Conservation (phyloP, 805 yeast genomes). For the Wickerhamiella dianesei region DNA sequence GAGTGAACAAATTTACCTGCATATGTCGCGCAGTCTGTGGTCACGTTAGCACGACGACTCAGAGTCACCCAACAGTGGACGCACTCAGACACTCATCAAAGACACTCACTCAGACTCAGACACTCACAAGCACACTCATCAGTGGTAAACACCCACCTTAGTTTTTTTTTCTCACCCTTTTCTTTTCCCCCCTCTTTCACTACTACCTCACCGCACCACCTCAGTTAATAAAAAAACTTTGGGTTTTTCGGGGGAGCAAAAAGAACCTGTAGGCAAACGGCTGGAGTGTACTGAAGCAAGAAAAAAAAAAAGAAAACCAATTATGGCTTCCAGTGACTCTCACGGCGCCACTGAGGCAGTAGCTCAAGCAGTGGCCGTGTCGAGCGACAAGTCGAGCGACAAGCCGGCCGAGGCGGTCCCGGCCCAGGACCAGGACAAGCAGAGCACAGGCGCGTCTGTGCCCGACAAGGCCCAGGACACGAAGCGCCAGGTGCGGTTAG, state of each 20-base stretch:
- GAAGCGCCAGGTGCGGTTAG: slow-evolving; percentile 25
- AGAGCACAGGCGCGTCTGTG: slow-evolving; percentile 1
- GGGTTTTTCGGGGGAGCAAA: too few relatives aligned
- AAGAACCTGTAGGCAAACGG: not conserved
- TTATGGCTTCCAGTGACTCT: not conserved
- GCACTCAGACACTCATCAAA: too few relatives aligned
- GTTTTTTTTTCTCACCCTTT: not conserved
- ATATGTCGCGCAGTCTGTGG: too few relatives aligned
- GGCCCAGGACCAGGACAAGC: not conserved
- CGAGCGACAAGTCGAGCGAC: not conserved
- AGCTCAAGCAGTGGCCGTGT: not conserved
- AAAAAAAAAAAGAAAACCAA: not conserved
- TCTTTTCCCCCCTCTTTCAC: not conserved
- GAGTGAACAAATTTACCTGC: too few relatives aligned
- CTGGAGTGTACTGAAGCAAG: not conserved
- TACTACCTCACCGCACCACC: not conserved
- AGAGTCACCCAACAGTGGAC: too few relatives aligned
- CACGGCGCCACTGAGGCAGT: not conserved
- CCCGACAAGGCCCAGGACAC: slow-evolving; percentile 1
- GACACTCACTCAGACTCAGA: not conserved
- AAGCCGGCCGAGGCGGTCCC: not conserved
- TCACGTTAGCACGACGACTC: too few relatives aligned
- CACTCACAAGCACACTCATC: not conserved
- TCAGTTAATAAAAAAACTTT: too few relatives aligned
- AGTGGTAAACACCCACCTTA: not conserved